phyloP scores from a whole-genome alignment of 768 basidiomycete genomes.

The Mycena venus region DNA sequence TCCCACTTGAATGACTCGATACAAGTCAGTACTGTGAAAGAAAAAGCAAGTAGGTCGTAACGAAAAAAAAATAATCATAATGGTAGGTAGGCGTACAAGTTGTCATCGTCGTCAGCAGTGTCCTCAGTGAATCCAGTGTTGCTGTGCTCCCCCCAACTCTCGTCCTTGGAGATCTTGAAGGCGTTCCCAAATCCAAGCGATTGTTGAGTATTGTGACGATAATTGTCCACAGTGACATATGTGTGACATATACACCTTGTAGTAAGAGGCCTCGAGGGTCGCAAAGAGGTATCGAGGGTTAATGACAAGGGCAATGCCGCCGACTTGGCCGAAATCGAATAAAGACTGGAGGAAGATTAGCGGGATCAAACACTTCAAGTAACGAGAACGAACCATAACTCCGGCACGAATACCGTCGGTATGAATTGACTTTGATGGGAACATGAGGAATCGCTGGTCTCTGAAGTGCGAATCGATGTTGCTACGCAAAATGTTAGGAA shows the following conservation, averaged over 20 bases:
- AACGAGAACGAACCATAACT: conserved; percentile 72
- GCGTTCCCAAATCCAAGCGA: too few relatives aligned
- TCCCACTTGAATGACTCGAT: too few relatives aligned
- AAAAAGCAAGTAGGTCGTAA: too few relatives aligned
- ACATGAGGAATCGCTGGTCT: conserved; percentile 91
- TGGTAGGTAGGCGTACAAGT: too few relatives aligned
- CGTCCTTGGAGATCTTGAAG: too few relatives aligned
- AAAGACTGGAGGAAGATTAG: conserved; percentile 71
- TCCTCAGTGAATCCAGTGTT: too few relatives aligned
- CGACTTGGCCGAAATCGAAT: conserved; percentile 99
- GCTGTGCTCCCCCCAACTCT: too few relatives aligned
- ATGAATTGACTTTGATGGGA: conserved; percentile 96
- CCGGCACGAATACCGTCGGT: conserved; percentile 93
- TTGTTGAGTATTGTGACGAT: too few relatives aligned
- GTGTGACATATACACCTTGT: conserved; percentile 87
- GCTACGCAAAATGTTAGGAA: conserved; percentile 54
- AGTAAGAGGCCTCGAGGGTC: conserved; percentile 81
- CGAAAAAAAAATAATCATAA: too few relatives aligned
- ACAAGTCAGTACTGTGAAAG: too few relatives aligned
- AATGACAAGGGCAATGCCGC: conserved; percentile 89
- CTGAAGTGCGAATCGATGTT: conserved; percentile 96
- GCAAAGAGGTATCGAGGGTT: conserved; percentile 95
- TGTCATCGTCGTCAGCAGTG: too few relatives aligned
- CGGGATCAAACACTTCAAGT: neutral
- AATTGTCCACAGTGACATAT: too few relatives aligned